Evolutionary conservation across 805 yeast genomes (phyloP), one percentile per base, ranked within the genome.

Genomic region (Tetrapisispora taiwanensis): DNA sequence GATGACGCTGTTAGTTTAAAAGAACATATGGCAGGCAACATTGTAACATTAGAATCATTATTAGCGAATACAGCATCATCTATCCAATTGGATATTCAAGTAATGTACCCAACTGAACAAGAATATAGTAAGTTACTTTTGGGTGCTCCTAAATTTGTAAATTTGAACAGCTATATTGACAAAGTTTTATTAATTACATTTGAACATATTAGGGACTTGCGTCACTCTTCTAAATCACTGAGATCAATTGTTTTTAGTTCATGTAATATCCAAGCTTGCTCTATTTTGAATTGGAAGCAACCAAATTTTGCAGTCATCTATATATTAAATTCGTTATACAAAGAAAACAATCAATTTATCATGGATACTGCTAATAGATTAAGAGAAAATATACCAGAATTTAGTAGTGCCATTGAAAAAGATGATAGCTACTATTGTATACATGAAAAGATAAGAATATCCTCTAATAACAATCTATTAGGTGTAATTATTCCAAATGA

Each of bases 231-330:
- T 17, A 56, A 62, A 20, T 62, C 32, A 10, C 43, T 75, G 18
- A 70, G 95, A 47, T 79, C 94, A 1, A 67, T 92, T 36, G 79
- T 90, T 9, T 85, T 92, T 63, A 78, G 95, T 12, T 86, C 96
- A 1, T 76, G 84, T 45, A 87, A 88, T 62, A 84, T 95, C 30
- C 76, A 79, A 38, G 86, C 88, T n/a, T 92, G 97, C 65, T 86
- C 95, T 10, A 84, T 87, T 38, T 67, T 92, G 53, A 92, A 92
- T 65, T 92, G 98, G 98, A 92, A 92, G 64, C 98, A 92, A 65
- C 97, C 98, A 13, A 90, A 90, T 61, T 92, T 83, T 65, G 97
- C 98, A 0, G 97, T 92, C 0, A 79, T 92, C 51, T 84, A 85
- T 65, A 77, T 81, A 45, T 76, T 89, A 74, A 80, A 78, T 53